Evolutionary conservation across 2,329 filamentous ascomycete species (phyloP).

Genomic region (Arachnopeziza araneosa): DNA sequence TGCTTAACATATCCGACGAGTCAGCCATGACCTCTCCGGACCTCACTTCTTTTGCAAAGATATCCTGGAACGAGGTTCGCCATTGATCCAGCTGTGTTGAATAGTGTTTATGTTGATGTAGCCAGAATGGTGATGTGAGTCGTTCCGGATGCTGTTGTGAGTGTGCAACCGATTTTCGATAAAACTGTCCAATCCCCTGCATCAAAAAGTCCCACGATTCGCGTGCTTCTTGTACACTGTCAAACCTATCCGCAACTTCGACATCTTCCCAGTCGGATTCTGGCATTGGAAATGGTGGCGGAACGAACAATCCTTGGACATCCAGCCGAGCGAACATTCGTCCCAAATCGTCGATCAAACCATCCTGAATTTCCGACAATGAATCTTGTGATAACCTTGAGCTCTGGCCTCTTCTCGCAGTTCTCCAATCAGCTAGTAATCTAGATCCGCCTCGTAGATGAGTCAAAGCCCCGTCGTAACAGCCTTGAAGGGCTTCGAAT

Average conservation of each 20-base stretch:
- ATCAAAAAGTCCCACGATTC: constrained; percentile 29
- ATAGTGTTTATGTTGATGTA: constrained; percentile 26
- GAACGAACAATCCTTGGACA: constrained; percentile 28
- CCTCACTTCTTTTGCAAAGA: constrained; percentile 23
- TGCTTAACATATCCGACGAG: constrained; percentile 26
- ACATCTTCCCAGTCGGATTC: constrained; percentile 28
- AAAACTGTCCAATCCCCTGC: constrained; percentile 29
- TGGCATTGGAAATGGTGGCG: constrained; percentile 28
- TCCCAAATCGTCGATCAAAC: constrained; percentile 28
- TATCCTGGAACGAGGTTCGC: constrained; percentile 25
- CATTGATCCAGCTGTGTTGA: constrained; percentile 26
- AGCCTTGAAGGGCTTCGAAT: constrained; percentile 29
- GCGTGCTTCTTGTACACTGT: constrained; percentile 25
- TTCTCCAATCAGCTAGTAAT: constrained; percentile 29
- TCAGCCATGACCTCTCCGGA: constrained; percentile 21
- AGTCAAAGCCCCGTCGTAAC: constrained; percentile 28
- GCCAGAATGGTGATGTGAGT: constrained; percentile 22
- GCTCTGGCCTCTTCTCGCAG: constrained; percentile 25
- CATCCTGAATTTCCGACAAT: constrained; percentile 30
- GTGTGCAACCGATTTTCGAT: constrained; percentile 26
- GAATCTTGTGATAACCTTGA: constrained; percentile 29
- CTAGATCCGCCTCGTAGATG: constrained; percentile 28
- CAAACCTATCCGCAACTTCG: constrained; percentile 23
- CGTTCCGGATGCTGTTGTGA: constrained; percentile 24
- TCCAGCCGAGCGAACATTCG: constrained; percentile 30